A percentile compares a stretch with the other conserved stretches of the same genome.
Conservation (phyloP, 1,284 basidiomycete genomes). For the Porogramme epimiltina region DNA sequence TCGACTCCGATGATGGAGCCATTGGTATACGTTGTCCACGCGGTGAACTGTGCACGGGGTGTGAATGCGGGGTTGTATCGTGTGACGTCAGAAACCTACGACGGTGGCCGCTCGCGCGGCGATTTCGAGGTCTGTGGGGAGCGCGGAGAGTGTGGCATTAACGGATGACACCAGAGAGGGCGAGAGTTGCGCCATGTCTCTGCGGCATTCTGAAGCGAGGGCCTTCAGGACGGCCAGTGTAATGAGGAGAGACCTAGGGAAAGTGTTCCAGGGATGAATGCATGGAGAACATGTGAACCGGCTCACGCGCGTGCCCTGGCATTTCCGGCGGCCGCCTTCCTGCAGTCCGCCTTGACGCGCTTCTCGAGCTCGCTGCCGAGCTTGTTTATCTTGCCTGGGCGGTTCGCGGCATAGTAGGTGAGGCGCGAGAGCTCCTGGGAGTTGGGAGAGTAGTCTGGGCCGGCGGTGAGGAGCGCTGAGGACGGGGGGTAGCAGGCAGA, state of each 20-base stretch:
- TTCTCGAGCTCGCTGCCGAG: conserved; percentile 85
- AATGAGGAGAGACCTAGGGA: conserved; percentile 76
- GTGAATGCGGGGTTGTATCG: neutral
- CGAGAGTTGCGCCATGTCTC: conserved; percentile 84
- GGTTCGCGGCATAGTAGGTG: conserved; percentile 91
- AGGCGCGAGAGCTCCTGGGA: conserved; percentile 90
- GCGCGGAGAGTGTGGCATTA: conserved; percentile 60
- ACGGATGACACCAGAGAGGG: conserved; percentile 78
- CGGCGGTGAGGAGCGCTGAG: conserved; percentile 75
- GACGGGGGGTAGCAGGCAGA: conserved; percentile 89
- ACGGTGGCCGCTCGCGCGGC: conserved; percentile 81
- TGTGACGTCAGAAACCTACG: conserved; percentile 44
- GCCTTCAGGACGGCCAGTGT: conserved; percentile 86
- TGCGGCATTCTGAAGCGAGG: conserved; percentile 87
- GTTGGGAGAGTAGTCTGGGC: conserved; percentile 83
- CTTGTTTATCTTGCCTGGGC: conserved; percentile 88
- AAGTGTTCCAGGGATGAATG: neutral
- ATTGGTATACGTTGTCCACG: conserved; percentile 92
- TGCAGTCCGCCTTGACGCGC: conserved; percentile 68
- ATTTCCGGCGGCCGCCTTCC: conserved; percentile 72
- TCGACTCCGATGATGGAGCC: conserved; percentile 83
- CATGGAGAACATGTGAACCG: neutral
- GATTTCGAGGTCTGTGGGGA: conserved; percentile 83
- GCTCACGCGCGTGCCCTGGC: conserved; percentile 81
- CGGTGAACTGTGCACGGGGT: conserved; percentile 67